Percentiles rank a stretch among this genome's conserved stretches.
phyloP scores from a whole-genome alignment of 164 flowering plant species.

The Sedum album region DNA sequence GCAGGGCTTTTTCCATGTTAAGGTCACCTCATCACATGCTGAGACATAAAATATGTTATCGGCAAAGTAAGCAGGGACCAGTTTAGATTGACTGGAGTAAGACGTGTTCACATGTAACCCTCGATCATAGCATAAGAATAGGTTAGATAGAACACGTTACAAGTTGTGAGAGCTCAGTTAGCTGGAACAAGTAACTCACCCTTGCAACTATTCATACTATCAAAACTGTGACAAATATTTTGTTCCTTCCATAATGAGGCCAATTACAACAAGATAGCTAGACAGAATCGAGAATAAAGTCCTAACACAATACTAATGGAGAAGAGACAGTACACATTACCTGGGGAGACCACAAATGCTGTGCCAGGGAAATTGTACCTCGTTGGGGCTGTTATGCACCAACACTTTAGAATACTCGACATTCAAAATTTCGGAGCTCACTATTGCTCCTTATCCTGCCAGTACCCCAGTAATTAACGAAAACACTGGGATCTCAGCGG shows the following conservation, averaged over 20 bases:
- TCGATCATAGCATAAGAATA: too few species aligned
- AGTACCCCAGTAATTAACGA: neutral
- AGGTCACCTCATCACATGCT: neutral
- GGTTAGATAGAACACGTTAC: too few species aligned
- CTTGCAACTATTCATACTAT: neutral
- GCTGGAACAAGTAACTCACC: neutral
- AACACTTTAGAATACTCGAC: neutral
- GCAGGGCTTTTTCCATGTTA: neutral
- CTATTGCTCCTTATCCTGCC: conserved; percentile 4
- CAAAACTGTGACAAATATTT: neutral
- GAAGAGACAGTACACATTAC: neutral
- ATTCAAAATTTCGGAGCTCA: neutral
- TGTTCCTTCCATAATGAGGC: neutral
- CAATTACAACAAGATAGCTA: conserved; percentile 1
- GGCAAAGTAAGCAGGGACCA: neutral
- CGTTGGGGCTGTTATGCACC: neutral
- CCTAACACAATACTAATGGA: neutral
- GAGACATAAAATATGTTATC: neutral
- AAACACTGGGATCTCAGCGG: neutral
- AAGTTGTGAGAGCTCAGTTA: too few species aligned
- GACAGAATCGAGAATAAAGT: neutral
- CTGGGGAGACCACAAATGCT: neutral
- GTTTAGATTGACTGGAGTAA: too few species aligned
- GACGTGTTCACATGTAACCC: too few species aligned
- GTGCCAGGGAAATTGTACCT: neutral